Evolutionary conservation across 768 basidiomycete genomes (phyloP).

Genomic region (Dioszegia hungarica): DNA sequence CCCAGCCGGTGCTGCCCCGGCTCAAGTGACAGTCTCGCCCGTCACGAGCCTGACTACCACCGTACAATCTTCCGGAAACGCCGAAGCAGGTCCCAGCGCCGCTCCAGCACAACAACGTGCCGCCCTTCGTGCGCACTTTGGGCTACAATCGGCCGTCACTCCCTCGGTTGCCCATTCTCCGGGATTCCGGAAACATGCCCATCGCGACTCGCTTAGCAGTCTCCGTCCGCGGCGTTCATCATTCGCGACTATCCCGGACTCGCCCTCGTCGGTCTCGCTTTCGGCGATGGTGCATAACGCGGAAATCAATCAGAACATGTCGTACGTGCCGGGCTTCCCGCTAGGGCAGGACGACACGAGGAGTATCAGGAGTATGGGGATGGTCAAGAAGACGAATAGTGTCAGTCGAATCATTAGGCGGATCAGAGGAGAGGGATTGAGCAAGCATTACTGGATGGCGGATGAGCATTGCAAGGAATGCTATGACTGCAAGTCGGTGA

Average conservation of each 20-base stretch:
- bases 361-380: conserved; percentile 57
- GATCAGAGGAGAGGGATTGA: conserved; percentile 78
- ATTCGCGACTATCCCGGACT: conserved; percentile 39
- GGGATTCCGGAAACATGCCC: conserved; percentile 17
- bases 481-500: conserved; percentile 84
- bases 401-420: conserved; percentile 87
- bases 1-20: conserved; percentile 33
- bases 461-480: conserved; percentile 93
- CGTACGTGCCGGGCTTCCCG: conserved; percentile 78
- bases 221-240: conserved; percentile 30
- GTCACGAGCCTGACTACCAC: conserved; percentile 37
- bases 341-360: conserved; percentile 78
- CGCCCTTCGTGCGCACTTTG: conserved; percentile 14
- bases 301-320: conserved; percentile 35
- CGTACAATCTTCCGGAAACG: conserved; percentile 18
- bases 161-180: conserved; percentile 4
- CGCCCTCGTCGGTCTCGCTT: conserved; percentile 37
- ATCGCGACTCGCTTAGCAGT: conserved; percentile 16
- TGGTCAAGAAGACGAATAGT: conserved; percentile 65
- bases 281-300: conserved; percentile 43
- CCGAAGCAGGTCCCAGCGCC: background rate
- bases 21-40: conserved; percentile 38
- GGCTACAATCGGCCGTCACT: conserved; percentile 10
- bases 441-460: conserved; percentile 97
- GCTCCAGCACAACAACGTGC: conserved; percentile 2